Evolutionary conservation across 306 rosid genomes (phyloP), one percentile per base, ranked within the genome.

Genomic region (Vigna radiata): DNA sequence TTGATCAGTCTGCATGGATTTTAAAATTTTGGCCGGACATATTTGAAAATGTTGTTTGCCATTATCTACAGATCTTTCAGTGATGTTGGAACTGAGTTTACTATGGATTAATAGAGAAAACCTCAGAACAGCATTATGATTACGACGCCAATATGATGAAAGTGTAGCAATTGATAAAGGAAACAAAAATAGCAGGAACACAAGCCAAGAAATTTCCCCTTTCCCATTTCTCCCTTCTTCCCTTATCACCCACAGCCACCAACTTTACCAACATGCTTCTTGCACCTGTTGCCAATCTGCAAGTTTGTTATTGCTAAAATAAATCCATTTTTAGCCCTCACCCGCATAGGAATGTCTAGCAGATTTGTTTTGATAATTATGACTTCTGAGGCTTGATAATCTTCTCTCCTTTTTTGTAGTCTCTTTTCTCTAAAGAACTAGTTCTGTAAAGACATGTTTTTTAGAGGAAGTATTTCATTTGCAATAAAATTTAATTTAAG

Each of bases 401-500:
- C 27, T 49, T 39, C 50, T 31, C 5, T 31, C 39, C 33, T 4
- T 31, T 63, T 65, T 67, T 19, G 15, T 46, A 61, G 37, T 47
- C 33, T 58, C 41, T 47, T n/a, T 48, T 77, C 68, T 52, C 18
- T 9, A 4, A 15, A 15, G 41, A 65, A 65, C 6, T 39, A 77
- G 48, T 70, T 58, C 41, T 47, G 4, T 31, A 13, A 10, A 65
- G 65, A 65, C 61, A 29, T 66, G 10, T 25, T 11, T 68, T 74
- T 37, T 10, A 59, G 13, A 29, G 55, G 29, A 62, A n/a, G 17
- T 67, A 47, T 76, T 64, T 64, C 55, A 8, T 29, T 46, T 33
- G 43, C 54, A 21, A 23, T 67, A 13, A 58, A 37, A 41, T 74
- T 55, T 11, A 61, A 54, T 80, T 55, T 7, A 61, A 54, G 72